phyloP scores from a whole-genome alignment of 345 rosid genomes.

The Eucalyptus melliodora region DNA sequence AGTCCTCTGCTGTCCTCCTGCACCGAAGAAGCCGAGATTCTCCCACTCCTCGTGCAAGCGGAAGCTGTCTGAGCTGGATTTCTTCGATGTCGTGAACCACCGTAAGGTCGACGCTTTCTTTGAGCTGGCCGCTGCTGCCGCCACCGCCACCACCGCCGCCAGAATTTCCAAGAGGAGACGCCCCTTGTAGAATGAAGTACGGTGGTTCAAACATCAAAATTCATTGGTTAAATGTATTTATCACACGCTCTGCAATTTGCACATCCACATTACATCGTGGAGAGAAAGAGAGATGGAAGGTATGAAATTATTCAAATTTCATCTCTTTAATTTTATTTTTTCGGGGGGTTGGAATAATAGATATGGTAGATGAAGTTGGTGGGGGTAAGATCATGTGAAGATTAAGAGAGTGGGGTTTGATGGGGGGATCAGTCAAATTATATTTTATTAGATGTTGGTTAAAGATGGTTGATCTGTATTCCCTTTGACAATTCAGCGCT shows the following conservation, averaged over 20 bases:
- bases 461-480: neutral
- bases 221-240: neutral
- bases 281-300: neutral
- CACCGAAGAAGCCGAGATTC: slow-evolving; percentile 17
- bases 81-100: slow-evolving; percentile 16
- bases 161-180: neutral
- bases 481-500: neutral
- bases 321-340: neutral
- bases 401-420: neutral
- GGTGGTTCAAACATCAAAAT: neutral
- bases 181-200: neutral
- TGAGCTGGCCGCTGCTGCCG: neutral
- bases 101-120: slow-evolving; percentile 19
- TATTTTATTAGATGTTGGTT: neutral
- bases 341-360: neutral
- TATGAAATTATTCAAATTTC: too few relatives aligned
- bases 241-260: neutral
- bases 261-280: neutral
- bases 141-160: neutral
- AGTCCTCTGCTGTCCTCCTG: slow-evolving; percentile 14
- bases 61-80: slow-evolving; percentile 21
- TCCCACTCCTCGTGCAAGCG: slow-evolving; percentile 9
- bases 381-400: neutral
- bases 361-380: neutral
- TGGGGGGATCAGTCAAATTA: neutral